Conservation (phyloP, 139 green algal species). For the Coelastrella sp. region DNA sequence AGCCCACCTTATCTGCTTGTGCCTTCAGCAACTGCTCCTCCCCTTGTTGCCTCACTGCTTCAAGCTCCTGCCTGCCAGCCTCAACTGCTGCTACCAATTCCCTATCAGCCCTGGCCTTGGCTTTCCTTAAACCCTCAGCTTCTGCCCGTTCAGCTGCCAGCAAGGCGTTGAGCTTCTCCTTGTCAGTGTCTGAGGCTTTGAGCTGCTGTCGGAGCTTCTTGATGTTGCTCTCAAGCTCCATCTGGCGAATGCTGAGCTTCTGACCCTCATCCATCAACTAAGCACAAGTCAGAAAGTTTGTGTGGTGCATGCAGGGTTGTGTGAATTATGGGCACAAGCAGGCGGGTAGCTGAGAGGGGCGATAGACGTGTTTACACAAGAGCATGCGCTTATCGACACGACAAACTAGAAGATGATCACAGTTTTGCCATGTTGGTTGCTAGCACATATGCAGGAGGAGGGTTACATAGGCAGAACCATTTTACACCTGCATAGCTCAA, state of each 20-base stretch:
- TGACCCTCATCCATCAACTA: conserved; percentile 78
- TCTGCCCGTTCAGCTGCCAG: conserved; percentile 54
- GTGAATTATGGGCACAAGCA: not conserved
- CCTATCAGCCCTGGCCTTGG: conserved; percentile 65
- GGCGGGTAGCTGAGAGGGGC: too few species aligned
- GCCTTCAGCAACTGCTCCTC: conserved; percentile 69
- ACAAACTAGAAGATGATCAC: too few species aligned
- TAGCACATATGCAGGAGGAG: too few species aligned
- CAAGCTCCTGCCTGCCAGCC: conserved; percentile 58
- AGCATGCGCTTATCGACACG: too few species aligned
- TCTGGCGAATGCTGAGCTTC: conserved; percentile 81
- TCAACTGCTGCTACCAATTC: conserved; percentile 64
- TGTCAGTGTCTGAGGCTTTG: conserved; percentile 7
- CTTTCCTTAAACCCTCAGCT: conserved; percentile 49
- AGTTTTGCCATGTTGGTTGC: too few species aligned
- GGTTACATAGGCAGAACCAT: not conserved
- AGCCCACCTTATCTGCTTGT: conserved; percentile 62
- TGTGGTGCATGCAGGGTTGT: not conserved
- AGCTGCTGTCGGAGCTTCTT: conserved; percentile 74
- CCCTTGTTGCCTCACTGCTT: conserved; percentile 67
- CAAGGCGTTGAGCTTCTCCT: conserved; percentile 46
- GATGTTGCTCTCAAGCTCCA: conserved; percentile 80
- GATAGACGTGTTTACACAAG: too few species aligned
- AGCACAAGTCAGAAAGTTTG: too few species aligned
- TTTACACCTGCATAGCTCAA: too few species aligned